phyloP scores from a whole-genome alignment of 2,329 filamentous ascomycete species.

The Pyricularia pennisetigena region DNA sequence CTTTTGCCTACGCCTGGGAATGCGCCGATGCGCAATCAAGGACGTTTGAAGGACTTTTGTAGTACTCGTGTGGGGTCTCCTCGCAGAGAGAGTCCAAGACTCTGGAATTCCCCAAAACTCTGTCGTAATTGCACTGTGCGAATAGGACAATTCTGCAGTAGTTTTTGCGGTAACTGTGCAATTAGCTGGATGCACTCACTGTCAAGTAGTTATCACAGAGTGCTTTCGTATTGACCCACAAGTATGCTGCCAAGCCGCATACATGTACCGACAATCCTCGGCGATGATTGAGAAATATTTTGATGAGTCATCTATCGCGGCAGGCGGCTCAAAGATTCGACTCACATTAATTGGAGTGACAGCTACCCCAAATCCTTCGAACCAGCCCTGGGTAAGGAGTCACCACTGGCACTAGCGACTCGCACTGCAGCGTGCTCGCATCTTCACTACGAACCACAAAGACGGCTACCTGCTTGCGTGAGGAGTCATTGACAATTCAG shows the following conservation, averaged over 20 bases:
- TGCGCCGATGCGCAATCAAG: slow-evolving; percentile 1
- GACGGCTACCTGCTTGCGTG: background rate
- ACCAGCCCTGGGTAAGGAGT: background rate
- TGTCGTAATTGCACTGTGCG: background rate
- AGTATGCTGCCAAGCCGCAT: no score
- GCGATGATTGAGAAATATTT: background rate
- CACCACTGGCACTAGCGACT: background rate
- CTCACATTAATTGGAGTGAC: background rate
- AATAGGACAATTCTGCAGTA: background rate
- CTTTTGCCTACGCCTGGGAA: background rate
- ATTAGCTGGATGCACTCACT: no score
- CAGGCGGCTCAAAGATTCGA: background rate
- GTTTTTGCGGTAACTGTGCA: no score
- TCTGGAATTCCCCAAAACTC: no score
- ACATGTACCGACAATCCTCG: background rate
- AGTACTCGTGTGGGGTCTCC: no score
- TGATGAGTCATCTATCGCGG: background rate
- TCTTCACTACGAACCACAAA: background rate
- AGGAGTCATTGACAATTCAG: no score
- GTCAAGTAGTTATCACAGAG: no score
- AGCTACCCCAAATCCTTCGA: background rate
- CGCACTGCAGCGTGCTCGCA: background rate
- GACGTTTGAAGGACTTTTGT: background rate
- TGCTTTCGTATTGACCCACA: no score
- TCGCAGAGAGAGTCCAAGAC: no score